Percentiles rank a stretch among this genome's conserved stretches.
Conservation (phyloP, 2,329 filamentous ascomycete genomes). For the Gnomoniopsis smithogilvyi region DNA sequence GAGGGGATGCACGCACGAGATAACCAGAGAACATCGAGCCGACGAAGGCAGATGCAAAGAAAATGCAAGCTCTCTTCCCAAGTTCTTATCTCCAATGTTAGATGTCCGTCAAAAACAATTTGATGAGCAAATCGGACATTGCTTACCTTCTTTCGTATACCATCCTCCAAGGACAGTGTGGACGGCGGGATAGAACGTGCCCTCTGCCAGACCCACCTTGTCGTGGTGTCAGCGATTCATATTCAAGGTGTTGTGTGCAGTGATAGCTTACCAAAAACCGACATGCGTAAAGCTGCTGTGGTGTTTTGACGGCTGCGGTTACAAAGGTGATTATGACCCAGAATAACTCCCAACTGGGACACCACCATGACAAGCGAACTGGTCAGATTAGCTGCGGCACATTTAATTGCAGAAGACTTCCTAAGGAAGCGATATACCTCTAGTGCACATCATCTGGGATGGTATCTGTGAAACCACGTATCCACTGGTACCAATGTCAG, state of each 20-base stretch:
- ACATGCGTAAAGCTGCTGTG: conserved; percentile 16
- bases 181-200: conserved; percentile 18
- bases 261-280: conserved; percentile 12
- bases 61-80: conserved; percentile 17
- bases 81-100: not conserved
- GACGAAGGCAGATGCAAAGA: conserved; percentile 17
- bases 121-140: not conserved
- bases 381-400: not conserved
- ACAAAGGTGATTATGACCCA: conserved; percentile 20
- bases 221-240: not conserved
- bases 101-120: not conserved
- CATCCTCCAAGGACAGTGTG: conserved; percentile 18
- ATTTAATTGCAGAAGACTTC: not conserved
- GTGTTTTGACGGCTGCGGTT: conserved; percentile 16
- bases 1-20: not conserved
- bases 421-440: conserved; percentile 1
- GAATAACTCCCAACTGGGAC: conserved; percentile 18
- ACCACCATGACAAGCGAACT: conserved; percentile 20
- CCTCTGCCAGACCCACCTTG: conserved; percentile 18
- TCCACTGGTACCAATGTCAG: conserved; percentile 5
- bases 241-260: not conserved
- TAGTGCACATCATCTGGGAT: conserved; percentile 18
- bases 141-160: conserved; percentile 17
- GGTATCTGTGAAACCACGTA: conserved; percentile 19
- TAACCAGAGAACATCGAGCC: conserved; percentile 18